Conservation (phyloP, 495 filamentous ascomycete genomes). For the Niebla homalea region DNA sequence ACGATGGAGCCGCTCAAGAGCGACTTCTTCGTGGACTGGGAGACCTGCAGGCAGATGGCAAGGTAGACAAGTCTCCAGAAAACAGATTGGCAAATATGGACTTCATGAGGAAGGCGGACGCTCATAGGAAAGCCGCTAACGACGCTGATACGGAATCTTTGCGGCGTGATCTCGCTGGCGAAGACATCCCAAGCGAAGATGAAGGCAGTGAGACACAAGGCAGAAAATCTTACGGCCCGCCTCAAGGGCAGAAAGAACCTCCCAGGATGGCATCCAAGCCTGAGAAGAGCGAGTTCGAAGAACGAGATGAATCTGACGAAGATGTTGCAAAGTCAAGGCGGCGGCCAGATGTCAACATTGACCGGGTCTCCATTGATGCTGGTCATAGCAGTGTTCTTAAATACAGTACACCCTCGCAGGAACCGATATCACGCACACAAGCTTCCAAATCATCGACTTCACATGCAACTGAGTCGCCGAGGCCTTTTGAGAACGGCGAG, state of each 20-base stretch:
- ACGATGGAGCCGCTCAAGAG: constrained; percentile 44
- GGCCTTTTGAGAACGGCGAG: too few relatives aligned
- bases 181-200: constrained; percentile 42
- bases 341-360: constrained; percentile 19
- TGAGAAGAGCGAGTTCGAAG: constrained; percentile 47
- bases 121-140: constrained; percentile 59
- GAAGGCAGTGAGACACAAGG: constrained; percentile 44
- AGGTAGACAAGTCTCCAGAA: constrained; percentile 27
- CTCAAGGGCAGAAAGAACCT: constrained; percentile 16
- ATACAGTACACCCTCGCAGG: too few relatives aligned
- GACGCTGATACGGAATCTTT: constrained; percentile 67
- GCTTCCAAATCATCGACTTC: too few relatives aligned
- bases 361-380: neutral
- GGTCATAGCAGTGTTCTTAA: neutral
- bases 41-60: constrained; percentile 45
- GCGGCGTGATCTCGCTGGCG: constrained; percentile 53
- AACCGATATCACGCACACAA: too few relatives aligned
- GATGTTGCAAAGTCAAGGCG: constrained; percentile 23
- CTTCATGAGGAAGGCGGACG: constrained; percentile 88
- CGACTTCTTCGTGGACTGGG: constrained; percentile 46
- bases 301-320: constrained; percentile 40
- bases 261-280: constrained; percentile 12
- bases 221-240: constrained; percentile 47
- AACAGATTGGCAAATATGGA: constrained; percentile 56
- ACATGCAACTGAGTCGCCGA: too few relatives aligned